phyloP scores from a whole-genome alignment of 129 eudicot genomes.

The Flaveria robusta region DNA sequence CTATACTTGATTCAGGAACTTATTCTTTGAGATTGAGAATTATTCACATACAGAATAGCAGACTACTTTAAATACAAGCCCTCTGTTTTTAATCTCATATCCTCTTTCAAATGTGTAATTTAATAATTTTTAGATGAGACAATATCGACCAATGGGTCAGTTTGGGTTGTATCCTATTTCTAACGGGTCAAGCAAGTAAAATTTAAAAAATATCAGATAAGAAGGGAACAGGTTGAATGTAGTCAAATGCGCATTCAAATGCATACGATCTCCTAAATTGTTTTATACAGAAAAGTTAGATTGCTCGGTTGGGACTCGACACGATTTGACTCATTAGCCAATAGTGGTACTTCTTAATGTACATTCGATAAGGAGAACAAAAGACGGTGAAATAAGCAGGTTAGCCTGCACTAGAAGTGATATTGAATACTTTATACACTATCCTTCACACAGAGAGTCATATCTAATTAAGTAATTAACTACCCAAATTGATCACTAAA shows the following conservation, averaged over 20 bases:
- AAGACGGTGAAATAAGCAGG: neutral
- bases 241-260: neutral
- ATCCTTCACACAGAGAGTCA: conserved; percentile 30
- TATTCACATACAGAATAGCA: neutral
- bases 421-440: conserved; percentile 30
- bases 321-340: neutral
- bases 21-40: conserved; percentile 31
- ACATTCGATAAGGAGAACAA: neutral
- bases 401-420: conserved; percentile 5
- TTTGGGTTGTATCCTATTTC: neutral
- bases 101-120: neutral
- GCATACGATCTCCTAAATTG: neutral
- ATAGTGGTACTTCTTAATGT: neutral
- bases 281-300: neutral
- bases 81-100: conserved; percentile 23
- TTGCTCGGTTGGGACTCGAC: neutral
- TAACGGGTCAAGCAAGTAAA: neutral
- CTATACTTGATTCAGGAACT: conserved; percentile 26
- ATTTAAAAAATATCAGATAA: neutral
- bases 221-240: neutral
- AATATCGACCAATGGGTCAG: conserved; percentile 2
- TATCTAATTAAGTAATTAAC: conserved; percentile 4
- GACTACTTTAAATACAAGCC: conserved; percentile 8
- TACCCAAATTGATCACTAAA: conserved; percentile 17
- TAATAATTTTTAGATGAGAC: neutral